Evolutionary conservation across 345 rosid species (phyloP), one percentile per base, ranked within the genome.

Genomic region (Pugionium dolabratum): DNA sequence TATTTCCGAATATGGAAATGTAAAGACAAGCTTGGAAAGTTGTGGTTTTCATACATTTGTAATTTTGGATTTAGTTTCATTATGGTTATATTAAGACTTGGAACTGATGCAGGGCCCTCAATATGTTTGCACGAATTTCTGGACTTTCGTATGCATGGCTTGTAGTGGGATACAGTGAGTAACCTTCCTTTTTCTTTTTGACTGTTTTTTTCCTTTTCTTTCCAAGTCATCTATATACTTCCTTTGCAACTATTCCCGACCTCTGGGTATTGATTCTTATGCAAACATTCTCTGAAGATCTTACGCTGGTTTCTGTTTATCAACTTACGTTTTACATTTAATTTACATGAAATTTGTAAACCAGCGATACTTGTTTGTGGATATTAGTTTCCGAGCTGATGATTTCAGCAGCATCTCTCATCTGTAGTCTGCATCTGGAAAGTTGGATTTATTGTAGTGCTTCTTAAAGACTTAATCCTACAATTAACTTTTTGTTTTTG

Each of bases 121-220:
- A 74, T 90, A 85, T 74, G 96, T 90, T 68, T 94, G 97, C 58
- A 90, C 91, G 6, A 90, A 84, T 62, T 94, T 94, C 73, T 94
- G 96, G 97, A 90, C 97, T 5, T 94, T 94, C 58, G 76, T 94
- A 59, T 94, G 99, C 69, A 79, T 80, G 83, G 77, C 87, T 74
- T 94, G 99, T 83, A 69, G 99, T 48, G 99, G 99, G 4, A 90
- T 94, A 67, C 99, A 94, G 99, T 94, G 78, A 90, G 99, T 82
- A 46, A 34, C 71, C 31, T 54, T 33, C 9, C 64, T 48, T 25
- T 41, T 41, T 52, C 54, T 62, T 26, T 52, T 3, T 52, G 26
- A 7, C 37, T 31, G 7, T 4, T 6, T 5, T 51, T 52, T 52
- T 3, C 18, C 18, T 28, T 11, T 11, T 18, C 28, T 53, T 33